Evolutionary conservation across 768 basidiomycete species (phyloP), one percentile per base, ranked within the genome.

Genomic region (Lentinula edodes): DNA sequence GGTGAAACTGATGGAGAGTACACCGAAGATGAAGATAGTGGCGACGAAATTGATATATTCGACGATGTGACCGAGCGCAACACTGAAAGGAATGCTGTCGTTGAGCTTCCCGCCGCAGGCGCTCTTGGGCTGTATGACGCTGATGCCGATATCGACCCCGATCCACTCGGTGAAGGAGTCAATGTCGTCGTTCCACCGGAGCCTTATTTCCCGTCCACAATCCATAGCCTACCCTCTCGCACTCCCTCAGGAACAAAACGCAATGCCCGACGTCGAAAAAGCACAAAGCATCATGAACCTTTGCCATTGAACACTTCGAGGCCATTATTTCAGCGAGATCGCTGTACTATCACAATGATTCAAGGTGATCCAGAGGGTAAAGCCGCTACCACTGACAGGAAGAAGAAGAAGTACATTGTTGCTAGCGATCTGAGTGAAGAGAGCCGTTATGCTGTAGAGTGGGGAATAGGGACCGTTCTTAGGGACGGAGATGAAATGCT

Each of bases 381-480:
- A 61, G 75, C 82, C 48, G 16, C 34, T 12, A 13, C 45, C 9
- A 78, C 78, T 48, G 77, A 73, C 18, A 78, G 85, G 6, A 83
- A 83, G 69, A 80, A 83, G 64, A 79, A 84, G 65, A 81, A 83
- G 63, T 99, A 98, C 73, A 79, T 97, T 10, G 89, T 98, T 20
- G 91, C 95, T 5, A 97, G 94, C 69, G 97, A 99, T 81, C 71
- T 98, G 67, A 93, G 91, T 63, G 93, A 97, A 66, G 96, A 99
- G 75, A 89, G 87, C 73, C 80, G 89, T 38, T 99, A 95, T 72
- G 97, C 97, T 0, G 85, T 98, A 6, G 95, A 98, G 72, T 99
- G 96, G 97, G 93, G 91, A 9, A 95, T 98, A 59, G 96, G 95
- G 2, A 98, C 96, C 0, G 96, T 98, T 2, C 76, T 97, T 63